Evolutionary conservation across 495 filamentous ascomycete genomes (phyloP), one percentile per base, ranked within the genome.

Genomic region (Chaetomium fimeti): DNA sequence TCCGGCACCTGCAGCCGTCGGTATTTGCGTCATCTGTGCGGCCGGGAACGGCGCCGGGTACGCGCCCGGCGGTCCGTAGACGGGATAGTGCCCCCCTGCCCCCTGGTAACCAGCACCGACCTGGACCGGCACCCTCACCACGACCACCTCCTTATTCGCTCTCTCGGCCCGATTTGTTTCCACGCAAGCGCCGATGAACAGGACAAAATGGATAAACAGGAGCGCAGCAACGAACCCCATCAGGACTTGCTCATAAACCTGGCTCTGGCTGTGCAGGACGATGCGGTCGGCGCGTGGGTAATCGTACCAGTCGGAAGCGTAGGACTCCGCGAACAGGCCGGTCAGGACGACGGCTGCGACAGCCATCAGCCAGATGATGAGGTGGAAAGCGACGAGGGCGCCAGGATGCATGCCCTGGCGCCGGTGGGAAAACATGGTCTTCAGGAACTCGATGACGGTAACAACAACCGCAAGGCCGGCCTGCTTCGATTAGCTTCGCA

Each of bases 171-270:
- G 69, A 56, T 74, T 61, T 16, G 76, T 78, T 27, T 81, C 78
- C 64, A 78, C 71, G 47, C 80, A 82, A 1, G 77, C 76, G n/a
- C 76, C 57, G 15, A 77, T 66, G 60, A 82, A 81, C 7, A 82
- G 72, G 43, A 75, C 57, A 65, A 82, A 78, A 61, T 80, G 72
- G 28, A 67, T 64, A 25, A 74, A 28, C 13, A 70, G 55, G 11
- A 68, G 38, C 20, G 66, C 20, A 40, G 52, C 52, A 2, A 66
- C 68, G 58, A 72, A 64, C 1, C 20, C 72, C 38, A 76, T 56
- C 43, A 74, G 47, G 11, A 56, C 51, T 36, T 66, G 52, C 49
- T 66, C 45, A 27, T 63, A 57, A 5, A 55, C 28, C 8, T 5
- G 42, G 42, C 25, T 58, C 25, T 59, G 42, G 66, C 20, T 11